Percentiles rank a stretch among this genome's conserved stretches.
phyloP scores from a whole-genome alignment of 2,329 filamentous ascomycete genomes.

The Arthrobotrys sphaeroides region DNA sequence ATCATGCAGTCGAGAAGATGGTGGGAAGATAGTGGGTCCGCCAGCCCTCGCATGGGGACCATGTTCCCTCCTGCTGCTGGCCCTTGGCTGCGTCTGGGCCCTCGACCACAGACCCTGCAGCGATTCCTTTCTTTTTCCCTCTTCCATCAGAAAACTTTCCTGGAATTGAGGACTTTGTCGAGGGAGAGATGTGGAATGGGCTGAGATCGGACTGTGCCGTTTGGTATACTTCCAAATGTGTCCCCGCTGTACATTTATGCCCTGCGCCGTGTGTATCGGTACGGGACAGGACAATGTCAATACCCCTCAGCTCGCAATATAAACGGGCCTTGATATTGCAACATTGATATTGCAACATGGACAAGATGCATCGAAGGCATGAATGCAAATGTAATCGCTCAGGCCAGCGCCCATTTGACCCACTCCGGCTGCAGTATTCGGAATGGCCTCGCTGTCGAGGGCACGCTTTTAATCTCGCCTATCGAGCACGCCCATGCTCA shows the following conservation, averaged over 20 bases:
- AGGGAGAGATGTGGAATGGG: neutral
- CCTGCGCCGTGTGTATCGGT: too few species aligned
- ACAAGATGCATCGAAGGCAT: slow-evolving; percentile 15
- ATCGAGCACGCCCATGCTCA: slow-evolving; percentile 37
- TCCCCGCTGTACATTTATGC: neutral
- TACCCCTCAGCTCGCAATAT: slow-evolving; percentile 7
- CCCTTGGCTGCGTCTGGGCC: slow-evolving; percentile 37
- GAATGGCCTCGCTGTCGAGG: slow-evolving; percentile 29
- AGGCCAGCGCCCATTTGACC: neutral
- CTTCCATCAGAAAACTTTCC: neutral
- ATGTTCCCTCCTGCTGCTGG: slow-evolving; percentile 23
- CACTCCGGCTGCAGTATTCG: slow-evolving; percentile 28
- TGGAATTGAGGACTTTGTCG: neutral
- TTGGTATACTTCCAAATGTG: neutral
- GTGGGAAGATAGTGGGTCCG: slow-evolving; percentile 11
- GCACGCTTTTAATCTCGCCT: slow-evolving; percentile 47
- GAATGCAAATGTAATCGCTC: slow-evolving; percentile 20
- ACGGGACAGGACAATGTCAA: too few species aligned
- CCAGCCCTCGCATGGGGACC: slow-evolving; percentile 13
- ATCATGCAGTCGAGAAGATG: slow-evolving; percentile 22
- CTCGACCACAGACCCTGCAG: slow-evolving; percentile 7
- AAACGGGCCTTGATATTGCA: too few species aligned
- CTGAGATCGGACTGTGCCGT: slow-evolving; percentile 24
- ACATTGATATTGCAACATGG: neutral
- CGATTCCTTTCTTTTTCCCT: neutral